These are phyloP conservation scores for Dothideomycetes sp. DNA, from an alignment of 2,329 filamentous ascomycete species.

Conservation along the genomic window DNA sequence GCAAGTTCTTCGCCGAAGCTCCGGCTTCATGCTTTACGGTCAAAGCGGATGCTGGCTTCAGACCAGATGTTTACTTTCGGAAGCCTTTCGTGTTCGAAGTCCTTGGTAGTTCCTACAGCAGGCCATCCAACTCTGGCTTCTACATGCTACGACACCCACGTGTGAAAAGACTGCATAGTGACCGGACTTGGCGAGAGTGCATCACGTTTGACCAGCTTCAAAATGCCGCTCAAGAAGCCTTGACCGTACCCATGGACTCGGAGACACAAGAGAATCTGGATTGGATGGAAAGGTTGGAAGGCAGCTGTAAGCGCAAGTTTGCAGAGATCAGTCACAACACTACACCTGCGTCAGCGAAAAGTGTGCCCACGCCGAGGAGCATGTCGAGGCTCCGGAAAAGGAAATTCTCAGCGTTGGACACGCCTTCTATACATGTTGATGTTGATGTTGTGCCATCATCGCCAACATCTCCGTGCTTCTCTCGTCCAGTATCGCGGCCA, in stretches of 20 bases:
- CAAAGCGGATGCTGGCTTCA: slow-evolving; percentile 9
- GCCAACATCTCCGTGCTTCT: not conserved
- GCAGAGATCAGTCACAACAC: slow-evolving; percentile 15
- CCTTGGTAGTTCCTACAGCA: slow-evolving; percentile 69
- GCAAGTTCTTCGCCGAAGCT: slow-evolving; percentile 22
- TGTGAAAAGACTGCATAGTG: slow-evolving; percentile 66
- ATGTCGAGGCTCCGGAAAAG: not conserved
- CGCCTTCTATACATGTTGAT: not conserved
- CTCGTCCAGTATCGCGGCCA: not conserved
- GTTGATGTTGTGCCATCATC: not conserved
- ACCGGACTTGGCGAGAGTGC: slow-evolving; percentile 59
- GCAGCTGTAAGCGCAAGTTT: slow-evolving; percentile 17
- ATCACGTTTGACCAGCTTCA: slow-evolving; percentile 62
- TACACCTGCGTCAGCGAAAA: slow-evolving; percentile 11
- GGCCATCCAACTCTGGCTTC: slow-evolving; percentile 55
- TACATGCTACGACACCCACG: slow-evolving; percentile 68
- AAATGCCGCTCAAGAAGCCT: slow-evolving; percentile 48
- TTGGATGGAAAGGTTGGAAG: slow-evolving; percentile 53
- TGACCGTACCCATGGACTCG: slow-evolving; percentile 36
- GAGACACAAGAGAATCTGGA: slow-evolving; percentile 49
- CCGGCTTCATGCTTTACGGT: slow-evolving; percentile 14
- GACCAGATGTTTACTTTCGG: slow-evolving; percentile 47
- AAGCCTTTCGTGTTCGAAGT: slow-evolving; percentile 69
- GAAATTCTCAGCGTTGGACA: not conserved
- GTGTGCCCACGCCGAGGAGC: slow-evolving; percentile 1